phyloP scores from a whole-genome alignment of 768 basidiomycete genomes.

The Pulveroboletus sp. region DNA sequence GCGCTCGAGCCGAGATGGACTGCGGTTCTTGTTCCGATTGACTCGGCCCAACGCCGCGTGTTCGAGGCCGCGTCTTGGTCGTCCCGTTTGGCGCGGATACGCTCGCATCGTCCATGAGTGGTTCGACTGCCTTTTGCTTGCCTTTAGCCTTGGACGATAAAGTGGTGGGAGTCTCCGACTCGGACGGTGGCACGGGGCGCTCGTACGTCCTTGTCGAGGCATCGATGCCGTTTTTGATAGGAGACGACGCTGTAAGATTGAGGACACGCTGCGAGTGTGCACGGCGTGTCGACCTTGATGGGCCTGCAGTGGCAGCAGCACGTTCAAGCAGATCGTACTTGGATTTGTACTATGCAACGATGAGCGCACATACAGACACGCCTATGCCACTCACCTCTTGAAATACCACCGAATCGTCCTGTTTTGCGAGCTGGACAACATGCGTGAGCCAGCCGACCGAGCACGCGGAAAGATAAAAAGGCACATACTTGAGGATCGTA shows the following conservation, averaged over 20 bases:
- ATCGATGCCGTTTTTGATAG: constrained; percentile 10
- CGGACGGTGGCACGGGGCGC: constrained; percentile 6
- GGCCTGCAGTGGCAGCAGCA: constrained; percentile 38
- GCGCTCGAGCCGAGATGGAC: constrained; percentile 12
- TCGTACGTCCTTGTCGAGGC: constrained; percentile 11
- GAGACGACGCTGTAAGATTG: constrained; percentile 33
- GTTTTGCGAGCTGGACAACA: constrained; percentile 59
- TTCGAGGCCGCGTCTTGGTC: constrained; percentile 6
- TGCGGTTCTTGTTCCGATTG: constrained; percentile 6
- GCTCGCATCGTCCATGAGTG: constrained; percentile 6
- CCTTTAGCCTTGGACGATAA: constrained; percentile 31
- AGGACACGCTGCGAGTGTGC: constrained; percentile 55
- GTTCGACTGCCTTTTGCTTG: constrained; percentile 29
- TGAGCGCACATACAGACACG: background rate
- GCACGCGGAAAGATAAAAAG: constrained; percentile 11
- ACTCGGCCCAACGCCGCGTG: background rate
- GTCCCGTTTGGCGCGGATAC: constrained; percentile 15
- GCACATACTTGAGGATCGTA: constrained; percentile 77
- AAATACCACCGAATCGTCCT: constrained; percentile 71
- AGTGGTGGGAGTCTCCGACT: background rate
- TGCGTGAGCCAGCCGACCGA: constrained; percentile 1
- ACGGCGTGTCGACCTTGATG: constrained; percentile 60
- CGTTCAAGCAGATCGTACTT: constrained; percentile 60
- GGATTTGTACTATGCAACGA: constrained; percentile 50
- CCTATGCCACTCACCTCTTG: constrained; percentile 51